Evolutionary conservation across 148 eudicot species (phyloP).

Genomic region (Oxyria digyna): DNA sequence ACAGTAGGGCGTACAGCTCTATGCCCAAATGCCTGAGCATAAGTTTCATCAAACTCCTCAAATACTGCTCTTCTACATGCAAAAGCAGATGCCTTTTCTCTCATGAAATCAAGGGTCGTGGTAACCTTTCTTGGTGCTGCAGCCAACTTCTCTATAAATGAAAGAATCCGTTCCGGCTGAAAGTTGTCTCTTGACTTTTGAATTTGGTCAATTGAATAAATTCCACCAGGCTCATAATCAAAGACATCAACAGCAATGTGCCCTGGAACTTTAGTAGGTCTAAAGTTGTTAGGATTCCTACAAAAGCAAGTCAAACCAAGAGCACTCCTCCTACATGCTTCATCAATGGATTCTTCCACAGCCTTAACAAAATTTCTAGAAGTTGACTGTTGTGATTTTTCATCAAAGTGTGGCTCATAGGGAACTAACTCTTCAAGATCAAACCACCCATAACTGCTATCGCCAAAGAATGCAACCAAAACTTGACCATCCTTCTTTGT

Average conservation of each 20-base stretch:
- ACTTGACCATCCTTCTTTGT: constrained; percentile 58
- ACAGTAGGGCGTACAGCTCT: constrained; percentile 32
- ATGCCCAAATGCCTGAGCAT: constrained; percentile 84
- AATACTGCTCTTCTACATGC: constrained; percentile 62
- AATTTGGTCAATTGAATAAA: constrained; percentile 54
- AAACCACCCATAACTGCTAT: constrained; percentile 95
- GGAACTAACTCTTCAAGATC: constrained; percentile 61
- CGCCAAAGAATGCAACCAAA: constrained; percentile 92
- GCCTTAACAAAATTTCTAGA: constrained; percentile 53
- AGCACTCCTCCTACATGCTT: constrained; percentile 51
- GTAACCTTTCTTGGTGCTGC: constrained; percentile 22
- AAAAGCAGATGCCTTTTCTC: constrained; percentile 46
- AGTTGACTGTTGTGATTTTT: constrained; percentile 55
- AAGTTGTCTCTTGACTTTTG: constrained; percentile 55
- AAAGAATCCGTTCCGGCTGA: constrained; percentile 34
- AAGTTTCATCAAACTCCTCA: constrained; percentile 86
- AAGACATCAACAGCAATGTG: constrained; percentile 53
- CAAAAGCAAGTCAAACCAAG: constrained; percentile 74
- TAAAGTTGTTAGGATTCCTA: constrained; percentile 48
- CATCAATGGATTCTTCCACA: constrained; percentile 80
- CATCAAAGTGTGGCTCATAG: constrained; percentile 49
- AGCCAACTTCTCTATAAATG: constrained; percentile 52
- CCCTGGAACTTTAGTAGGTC: constrained; percentile 38
- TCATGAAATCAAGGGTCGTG: constrained; percentile 31
- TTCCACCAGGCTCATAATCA: constrained; percentile 51